Percentiles rank a stretch among this genome's conserved stretches.
Conservation (phyloP, 805 yeast species). For the Yamadazyma endophytica region DNA sequence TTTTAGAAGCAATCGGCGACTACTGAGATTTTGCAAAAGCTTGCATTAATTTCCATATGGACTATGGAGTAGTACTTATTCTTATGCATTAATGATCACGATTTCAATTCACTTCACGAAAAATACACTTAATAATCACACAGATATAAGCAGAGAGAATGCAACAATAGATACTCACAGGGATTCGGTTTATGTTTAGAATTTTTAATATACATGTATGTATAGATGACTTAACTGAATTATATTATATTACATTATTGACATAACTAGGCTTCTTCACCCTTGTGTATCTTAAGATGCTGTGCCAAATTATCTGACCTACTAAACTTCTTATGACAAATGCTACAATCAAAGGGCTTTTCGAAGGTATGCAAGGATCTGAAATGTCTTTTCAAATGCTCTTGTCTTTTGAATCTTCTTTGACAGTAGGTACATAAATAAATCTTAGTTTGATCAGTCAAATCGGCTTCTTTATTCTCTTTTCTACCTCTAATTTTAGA, state of each 20-base stretch:
- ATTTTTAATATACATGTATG: too few species aligned
- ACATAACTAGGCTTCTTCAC: conserved; percentile 24
- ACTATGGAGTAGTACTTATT: too few species aligned
- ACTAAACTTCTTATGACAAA: conserved; percentile 62
- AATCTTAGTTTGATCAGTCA: conserved; percentile 46
- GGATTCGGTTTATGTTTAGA: too few species aligned
- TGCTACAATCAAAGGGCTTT: conserved; percentile 61
- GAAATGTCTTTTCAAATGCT: conserved; percentile 71
- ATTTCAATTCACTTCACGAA: too few species aligned
- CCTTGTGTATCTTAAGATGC: conserved; percentile 57
- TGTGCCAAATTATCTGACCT: conserved; percentile 64
- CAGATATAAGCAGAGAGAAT: too few species aligned
- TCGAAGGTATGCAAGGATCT: conserved; percentile 70
- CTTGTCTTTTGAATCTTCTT: conserved; percentile 68
- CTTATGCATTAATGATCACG: too few species aligned
- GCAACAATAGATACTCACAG: too few species aligned
- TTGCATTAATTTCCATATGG: too few species aligned
- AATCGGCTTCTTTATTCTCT: conserved; percentile 56
- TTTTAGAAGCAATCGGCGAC: conserved; percentile 4
- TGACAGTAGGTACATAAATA: conserved; percentile 63
- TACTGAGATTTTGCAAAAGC: too few species aligned
- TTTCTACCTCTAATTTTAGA: conserved; percentile 57
- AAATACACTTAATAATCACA: too few species aligned
- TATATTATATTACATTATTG: too few species aligned
- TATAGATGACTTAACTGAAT: too few species aligned